Conservation (phyloP, 768 basidiomycete genomes). For the Floccularia luteovirens region DNA sequence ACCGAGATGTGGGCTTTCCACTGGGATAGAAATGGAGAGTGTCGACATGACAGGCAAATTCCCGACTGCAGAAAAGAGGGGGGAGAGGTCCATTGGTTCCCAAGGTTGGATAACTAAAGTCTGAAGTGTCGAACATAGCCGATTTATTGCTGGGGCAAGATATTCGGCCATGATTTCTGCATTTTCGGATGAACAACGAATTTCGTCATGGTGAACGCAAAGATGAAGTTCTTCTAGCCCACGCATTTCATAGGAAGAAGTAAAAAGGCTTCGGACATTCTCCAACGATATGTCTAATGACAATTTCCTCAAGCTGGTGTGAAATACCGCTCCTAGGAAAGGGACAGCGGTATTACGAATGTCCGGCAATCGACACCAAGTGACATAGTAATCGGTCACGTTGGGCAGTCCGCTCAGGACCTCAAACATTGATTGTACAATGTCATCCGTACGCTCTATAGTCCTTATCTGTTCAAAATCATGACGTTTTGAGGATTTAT, state of each 20-base stretch:
- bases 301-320: constrained; percentile 27
- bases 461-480: constrained; percentile 19
- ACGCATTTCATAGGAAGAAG: constrained; percentile 18
- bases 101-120: constrained; percentile 32
- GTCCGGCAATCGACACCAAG: constrained; percentile 35
- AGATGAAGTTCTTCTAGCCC: constrained; percentile 34
- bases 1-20: constrained; percentile 33
- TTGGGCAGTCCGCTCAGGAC: constrained; percentile 36
- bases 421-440: constrained; percentile 31
- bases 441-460: constrained; percentile 25
- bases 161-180: constrained; percentile 22
- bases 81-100: constrained; percentile 36
- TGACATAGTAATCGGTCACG: constrained; percentile 41
- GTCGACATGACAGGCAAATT: constrained; percentile 23
- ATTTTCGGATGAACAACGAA: constrained; percentile 13
- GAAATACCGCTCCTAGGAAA: constrained; percentile 26
- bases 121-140: constrained; percentile 25
- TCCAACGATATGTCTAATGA: constrained; percentile 36
- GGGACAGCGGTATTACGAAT: constrained; percentile 13
- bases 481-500: constrained; percentile 14
- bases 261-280: constrained; percentile 26
- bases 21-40: constrained; percentile 31
- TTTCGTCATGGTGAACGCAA: constrained; percentile 30
- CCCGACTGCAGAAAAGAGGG: constrained; percentile 27
- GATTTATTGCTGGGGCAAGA: constrained; percentile 30